Percentiles rank a stretch among this genome's conserved stretches.
phyloP scores from a whole-genome alignment of 2,329 filamentous ascomycete species.

The Colletotrichum acutatum region DNA sequence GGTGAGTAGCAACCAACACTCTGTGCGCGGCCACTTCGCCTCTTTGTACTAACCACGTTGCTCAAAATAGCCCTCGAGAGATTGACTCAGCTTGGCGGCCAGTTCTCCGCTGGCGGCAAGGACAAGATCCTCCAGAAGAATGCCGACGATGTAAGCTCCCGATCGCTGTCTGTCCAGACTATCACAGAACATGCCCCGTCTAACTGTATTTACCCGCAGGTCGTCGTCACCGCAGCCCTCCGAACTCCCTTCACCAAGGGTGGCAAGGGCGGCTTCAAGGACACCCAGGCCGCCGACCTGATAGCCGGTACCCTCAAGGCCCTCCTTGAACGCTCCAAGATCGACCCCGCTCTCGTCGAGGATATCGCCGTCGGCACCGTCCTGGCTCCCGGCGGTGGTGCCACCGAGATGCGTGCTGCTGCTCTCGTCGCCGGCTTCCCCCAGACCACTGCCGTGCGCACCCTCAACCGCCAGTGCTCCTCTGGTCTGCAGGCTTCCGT shows the following conservation, averaged over 20 bases:
- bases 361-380: conserved; percentile 94
- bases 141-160: conserved; percentile 68
- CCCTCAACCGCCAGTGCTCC: conserved; percentile 93
- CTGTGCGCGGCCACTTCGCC: conserved; percentile 24
- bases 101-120: conserved; percentile 63
- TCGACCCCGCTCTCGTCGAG: conserved; percentile 89
- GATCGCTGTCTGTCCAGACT: neutral
- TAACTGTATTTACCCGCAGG: conserved; percentile 54
- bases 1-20: conserved; percentile 43
- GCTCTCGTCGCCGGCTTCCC: conserved; percentile 92
- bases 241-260: conserved; percentile 93
- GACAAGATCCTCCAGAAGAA: conserved; percentile 73
- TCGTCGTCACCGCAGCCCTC: conserved; percentile 92
- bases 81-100: conserved; percentile 70
- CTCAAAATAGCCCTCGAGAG: conserved; percentile 61
- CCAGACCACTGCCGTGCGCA: conserved; percentile 83
- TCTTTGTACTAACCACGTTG: neutral
- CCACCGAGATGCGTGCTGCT: conserved; percentile 96
- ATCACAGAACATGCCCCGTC: conserved; percentile 6
- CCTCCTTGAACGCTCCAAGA: conserved; percentile 84
- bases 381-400: conserved; percentile 90
- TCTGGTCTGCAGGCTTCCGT: conserved; percentile 92
- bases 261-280: conserved; percentile 94
- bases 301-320: conserved; percentile 85
- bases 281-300: conserved; percentile 87